A percentile compares a stretch with the other conserved stretches of the same genome.
phyloP scores from a whole-genome alignment of 2,329 filamentous ascomycete species.

The Sporothrix euskadiensis region DNA sequence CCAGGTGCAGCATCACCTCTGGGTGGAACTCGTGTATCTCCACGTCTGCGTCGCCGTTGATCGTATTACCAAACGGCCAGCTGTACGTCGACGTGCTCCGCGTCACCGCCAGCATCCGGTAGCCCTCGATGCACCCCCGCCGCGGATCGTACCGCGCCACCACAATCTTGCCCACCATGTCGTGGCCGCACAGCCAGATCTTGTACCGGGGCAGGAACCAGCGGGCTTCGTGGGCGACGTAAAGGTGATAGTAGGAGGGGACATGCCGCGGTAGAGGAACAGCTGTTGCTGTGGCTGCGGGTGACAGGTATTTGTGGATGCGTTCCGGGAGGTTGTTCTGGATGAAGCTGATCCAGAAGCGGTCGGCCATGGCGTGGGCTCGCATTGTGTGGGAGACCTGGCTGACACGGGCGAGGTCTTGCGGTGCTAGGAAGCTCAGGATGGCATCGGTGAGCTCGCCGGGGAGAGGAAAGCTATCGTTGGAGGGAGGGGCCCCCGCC shows the following conservation, averaged over 20 bases:
- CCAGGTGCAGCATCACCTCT: slow-evolving; percentile 67
- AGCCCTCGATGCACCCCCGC: slow-evolving; percentile 76
- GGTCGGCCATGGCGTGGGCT: slow-evolving; percentile 62
- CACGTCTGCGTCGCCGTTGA: slow-evolving; percentile 54
- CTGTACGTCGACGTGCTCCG: slow-evolving; percentile 47
- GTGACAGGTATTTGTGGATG: slow-evolving; percentile 32
- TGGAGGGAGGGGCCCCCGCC: background rate
- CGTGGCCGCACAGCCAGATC: slow-evolving; percentile 80
- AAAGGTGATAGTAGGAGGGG: slow-evolving; percentile 69
- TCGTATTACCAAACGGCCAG: slow-evolving; percentile 55
- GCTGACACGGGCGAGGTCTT: slow-evolving; percentile 62
- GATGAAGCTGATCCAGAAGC: slow-evolving; percentile 70
- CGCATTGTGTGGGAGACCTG: slow-evolving; percentile 63
- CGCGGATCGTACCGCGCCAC: slow-evolving; percentile 73
- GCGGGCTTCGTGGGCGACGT: slow-evolving; percentile 70
- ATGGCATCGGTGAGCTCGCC: slow-evolving; percentile 74
- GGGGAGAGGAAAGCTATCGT: slow-evolving; percentile 53
- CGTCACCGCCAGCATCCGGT: slow-evolving; percentile 69
- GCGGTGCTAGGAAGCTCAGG: slow-evolving; percentile 63
- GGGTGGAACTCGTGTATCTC: slow-evolving; percentile 74
- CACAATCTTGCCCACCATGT: slow-evolving; percentile 72
- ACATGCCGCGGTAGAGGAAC: slow-evolving; percentile 56
- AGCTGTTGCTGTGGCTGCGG: slow-evolving; percentile 37
- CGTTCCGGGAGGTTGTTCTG: slow-evolving; percentile 64
- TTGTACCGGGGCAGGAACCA: slow-evolving; percentile 83